A percentile compares a stretch with the other conserved stretches of the same genome.
Conservation (phyloP, 73 alveolate genomes). For the Diophrys sp. region DNA sequence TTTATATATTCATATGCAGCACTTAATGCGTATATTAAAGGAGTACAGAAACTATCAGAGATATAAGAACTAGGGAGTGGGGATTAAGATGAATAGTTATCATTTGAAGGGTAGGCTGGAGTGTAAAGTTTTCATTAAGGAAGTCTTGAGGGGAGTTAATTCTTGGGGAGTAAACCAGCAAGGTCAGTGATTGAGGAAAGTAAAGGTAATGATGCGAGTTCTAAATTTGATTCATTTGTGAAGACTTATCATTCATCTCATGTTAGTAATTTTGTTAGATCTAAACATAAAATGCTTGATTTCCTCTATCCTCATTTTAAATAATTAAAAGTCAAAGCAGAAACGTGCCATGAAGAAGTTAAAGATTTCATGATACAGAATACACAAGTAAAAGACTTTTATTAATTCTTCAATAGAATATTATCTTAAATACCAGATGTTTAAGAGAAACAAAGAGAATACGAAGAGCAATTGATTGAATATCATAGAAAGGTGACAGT, state of each 20-base stretch:
- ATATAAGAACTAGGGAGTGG: background rate
- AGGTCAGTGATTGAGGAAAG: background rate
- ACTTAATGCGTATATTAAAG: background rate
- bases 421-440: background rate
- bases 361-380: background rate
- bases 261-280: too few species aligned
- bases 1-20: background rate
- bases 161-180: background rate
- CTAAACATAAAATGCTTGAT: background rate
- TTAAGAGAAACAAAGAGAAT: background rate
- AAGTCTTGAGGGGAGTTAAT: background rate
- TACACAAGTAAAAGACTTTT: too few species aligned
- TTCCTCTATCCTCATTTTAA: background rate
- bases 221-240: background rate
- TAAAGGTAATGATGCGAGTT: background rate
- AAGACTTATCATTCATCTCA: background rate
- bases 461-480: background rate
- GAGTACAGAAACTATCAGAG: background rate
- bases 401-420: background rate
- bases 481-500: too few species aligned
- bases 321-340: background rate
- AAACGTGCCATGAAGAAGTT: background rate
- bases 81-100: background rate
- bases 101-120: too few species aligned
- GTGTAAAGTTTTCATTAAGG: background rate